Evolutionary conservation across 768 basidiomycete genomes (phyloP), one percentile per base, ranked within the genome.

Genomic region (Pleurotus salmoneostramineus): DNA sequence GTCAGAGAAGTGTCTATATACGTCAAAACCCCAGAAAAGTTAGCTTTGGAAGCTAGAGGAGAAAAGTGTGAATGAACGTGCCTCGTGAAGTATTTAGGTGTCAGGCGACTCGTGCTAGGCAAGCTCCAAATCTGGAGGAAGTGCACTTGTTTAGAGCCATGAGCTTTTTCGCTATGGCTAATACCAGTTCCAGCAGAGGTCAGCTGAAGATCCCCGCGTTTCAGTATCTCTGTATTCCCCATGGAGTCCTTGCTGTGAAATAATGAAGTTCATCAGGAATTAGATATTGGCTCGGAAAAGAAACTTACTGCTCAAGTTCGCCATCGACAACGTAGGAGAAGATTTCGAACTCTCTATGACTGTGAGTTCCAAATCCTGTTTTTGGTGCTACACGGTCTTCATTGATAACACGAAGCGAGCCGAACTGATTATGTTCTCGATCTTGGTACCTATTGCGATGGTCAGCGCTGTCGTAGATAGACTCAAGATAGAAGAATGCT

Each of bases 121-220:
- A 76, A 6, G 42, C 79, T 73, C 81, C 80, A 83, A 60, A 82
- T 82, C 60, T 83, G 80, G 15, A 81, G 74, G 69, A 82, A 82
- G 60, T 82, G 81, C 4, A 78, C 80, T 50, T 71, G 71, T 40
- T 69, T 69, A 36, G 65, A 48, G 15, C 79, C 78, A 56, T 79
- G 65, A 1, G 77, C 71, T 46, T 80, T 79, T 67, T 83, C 80
- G 33, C 87, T 88, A 70, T 98, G 95, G 0, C 85, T 79, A 65
- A 98, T 96, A 3, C 96, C 96, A 0, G 89, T 95, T 7, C 95
- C 95, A 0, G 95, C 86, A 1, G 89, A 93, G 2, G 95, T 95
- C 74, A 97, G 83, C 70, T 98, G 95, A 34, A 98, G 64, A 64
- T 93, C 89, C 0, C 96, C 96, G 12, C 93, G 85, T 68, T 87